Percentiles rank a stretch among this genome's conserved stretches.
These are phyloP conservation scores for Mollisiaceae sp. DNA, from an alignment of 2,329 filamentous ascomycete species.

Conservation along the genomic window DNA sequence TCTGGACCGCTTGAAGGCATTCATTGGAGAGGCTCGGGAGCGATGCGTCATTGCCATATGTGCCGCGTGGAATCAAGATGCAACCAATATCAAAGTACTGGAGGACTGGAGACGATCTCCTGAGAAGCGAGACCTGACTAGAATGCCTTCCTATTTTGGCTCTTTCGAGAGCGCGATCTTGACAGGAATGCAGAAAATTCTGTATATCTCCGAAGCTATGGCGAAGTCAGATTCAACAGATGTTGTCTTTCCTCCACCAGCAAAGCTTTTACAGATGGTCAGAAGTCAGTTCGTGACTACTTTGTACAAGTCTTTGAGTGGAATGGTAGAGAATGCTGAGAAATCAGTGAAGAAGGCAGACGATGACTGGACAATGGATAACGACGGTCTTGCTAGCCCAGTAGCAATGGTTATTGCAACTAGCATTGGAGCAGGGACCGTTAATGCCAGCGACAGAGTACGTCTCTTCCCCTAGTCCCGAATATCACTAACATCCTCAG, in stretches of 20 bases:
- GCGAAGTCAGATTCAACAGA: constrained; percentile 73
- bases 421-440: constrained; percentile 51
- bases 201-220: constrained; percentile 89
- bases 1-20: constrained; percentile 73
- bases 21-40: constrained; percentile 82
- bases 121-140: constrained; percentile 85
- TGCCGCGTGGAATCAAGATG: constrained; percentile 90
- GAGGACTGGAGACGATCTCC: constrained; percentile 91
- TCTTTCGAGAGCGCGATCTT: constrained; percentile 85
- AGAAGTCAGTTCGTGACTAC: constrained; percentile 91
- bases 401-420: constrained; percentile 43
- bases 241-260: constrained; percentile 83
- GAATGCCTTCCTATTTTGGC: constrained; percentile 86
- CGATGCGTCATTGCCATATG: constrained; percentile 85
- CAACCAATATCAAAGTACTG: constrained; percentile 87
- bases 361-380: constrained; percentile 43
- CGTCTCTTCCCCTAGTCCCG: constrained; percentile 33
- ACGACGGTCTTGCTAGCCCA: constrained; percentile 41
- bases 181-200: constrained; percentile 88
- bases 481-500: constrained; percentile 50
- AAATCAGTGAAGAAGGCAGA: constrained; percentile 65
- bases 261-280: constrained; percentile 89
- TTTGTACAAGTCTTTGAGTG: constrained; percentile 90
- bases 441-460: constrained; percentile 59
- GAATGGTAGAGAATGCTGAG: constrained; percentile 97